Evolutionary conservation across 108 stramenopile species (phyloP).

Genomic region (Cyclostephanos invisitatus): DNA sequence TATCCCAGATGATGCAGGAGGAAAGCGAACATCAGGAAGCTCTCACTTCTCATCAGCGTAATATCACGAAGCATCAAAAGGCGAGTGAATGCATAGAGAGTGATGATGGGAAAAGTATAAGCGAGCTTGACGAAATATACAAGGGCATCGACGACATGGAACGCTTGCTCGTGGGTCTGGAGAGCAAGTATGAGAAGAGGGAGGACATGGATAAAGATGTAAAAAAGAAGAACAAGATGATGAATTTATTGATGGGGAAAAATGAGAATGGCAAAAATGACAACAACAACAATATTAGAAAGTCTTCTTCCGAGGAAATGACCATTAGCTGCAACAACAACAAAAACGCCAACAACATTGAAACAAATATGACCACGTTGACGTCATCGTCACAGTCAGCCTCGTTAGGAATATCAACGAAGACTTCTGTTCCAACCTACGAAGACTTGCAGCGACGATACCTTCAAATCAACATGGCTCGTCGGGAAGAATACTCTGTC

Average conservation of each 20-base stretch:
- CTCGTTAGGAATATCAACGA: neutral
- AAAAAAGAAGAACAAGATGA: neutral
- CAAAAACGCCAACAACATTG: neutral
- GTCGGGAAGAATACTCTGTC: constrained; percentile 78
- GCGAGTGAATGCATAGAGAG: neutral
- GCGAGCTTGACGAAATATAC: constrained; percentile 14
- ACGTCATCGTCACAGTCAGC: neutral
- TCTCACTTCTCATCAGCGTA: constrained; percentile 14
- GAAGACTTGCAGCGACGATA: constrained; percentile 46
- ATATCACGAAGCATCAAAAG: constrained; percentile 27
- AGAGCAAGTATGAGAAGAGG: constrained; percentile 14
- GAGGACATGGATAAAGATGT: constrained; percentile 19
- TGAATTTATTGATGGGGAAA: neutral
- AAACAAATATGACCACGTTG: neutral
- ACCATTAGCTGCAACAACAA: neutral
- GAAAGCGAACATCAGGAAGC: constrained; percentile 47
- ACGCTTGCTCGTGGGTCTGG: constrained; percentile 20
- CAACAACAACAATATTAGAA: constrained; percentile 2
- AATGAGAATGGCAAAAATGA: constrained; percentile 11
- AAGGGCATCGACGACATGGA: constrained; percentile 39
- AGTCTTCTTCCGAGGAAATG: neutral
- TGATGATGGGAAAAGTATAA: constrained; percentile 7
- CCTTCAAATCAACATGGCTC: constrained; percentile 43
- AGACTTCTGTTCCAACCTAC: constrained; percentile 12
- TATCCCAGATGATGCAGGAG: constrained; percentile 47